phyloP scores from a whole-genome alignment of 2,329 filamentous ascomycete genomes.

The Xylariales sp. region DNA sequence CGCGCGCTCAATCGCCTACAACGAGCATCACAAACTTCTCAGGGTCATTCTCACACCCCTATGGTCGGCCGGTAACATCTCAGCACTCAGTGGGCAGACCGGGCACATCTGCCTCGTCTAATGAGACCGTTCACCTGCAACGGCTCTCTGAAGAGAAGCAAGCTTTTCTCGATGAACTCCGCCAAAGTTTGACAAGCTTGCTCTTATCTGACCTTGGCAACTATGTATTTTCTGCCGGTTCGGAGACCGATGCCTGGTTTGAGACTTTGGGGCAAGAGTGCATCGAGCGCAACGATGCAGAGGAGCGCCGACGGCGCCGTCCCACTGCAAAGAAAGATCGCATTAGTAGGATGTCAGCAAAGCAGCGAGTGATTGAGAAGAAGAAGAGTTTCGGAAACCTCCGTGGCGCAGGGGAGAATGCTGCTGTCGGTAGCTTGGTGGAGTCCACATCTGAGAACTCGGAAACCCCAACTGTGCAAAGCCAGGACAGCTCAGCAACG shows the following conservation, averaged over 20 bases:
- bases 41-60: constrained; percentile 40
- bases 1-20: constrained; percentile 56
- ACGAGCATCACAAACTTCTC: constrained; percentile 57
- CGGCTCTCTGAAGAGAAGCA: constrained; percentile 64
- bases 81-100: constrained; percentile 51
- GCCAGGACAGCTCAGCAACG: constrained; percentile 36
- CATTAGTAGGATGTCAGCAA: constrained; percentile 37
- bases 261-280: constrained; percentile 62
- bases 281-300: constrained; percentile 56
- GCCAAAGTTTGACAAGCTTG: constrained; percentile 76
- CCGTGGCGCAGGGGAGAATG: constrained; percentile 42
- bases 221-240: constrained; percentile 80
- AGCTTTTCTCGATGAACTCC: constrained; percentile 72
- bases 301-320: constrained; percentile 42
- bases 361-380: constrained; percentile 54
- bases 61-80: constrained; percentile 36
- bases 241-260: constrained; percentile 91
- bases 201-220: constrained; percentile 86
- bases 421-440: too few relatives aligned
- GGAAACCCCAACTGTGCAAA: constrained; percentile 30
- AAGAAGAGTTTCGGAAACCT: constrained; percentile 67
- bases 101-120: constrained; percentile 63
- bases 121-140: constrained; percentile 61
- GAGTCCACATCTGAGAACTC: constrained; percentile 33
- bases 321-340: constrained; percentile 36